Evolutionary conservation across 805 yeast genomes (phyloP), one percentile per base, ranked within the genome.

Genomic region (Yarrowia bubula): DNA sequence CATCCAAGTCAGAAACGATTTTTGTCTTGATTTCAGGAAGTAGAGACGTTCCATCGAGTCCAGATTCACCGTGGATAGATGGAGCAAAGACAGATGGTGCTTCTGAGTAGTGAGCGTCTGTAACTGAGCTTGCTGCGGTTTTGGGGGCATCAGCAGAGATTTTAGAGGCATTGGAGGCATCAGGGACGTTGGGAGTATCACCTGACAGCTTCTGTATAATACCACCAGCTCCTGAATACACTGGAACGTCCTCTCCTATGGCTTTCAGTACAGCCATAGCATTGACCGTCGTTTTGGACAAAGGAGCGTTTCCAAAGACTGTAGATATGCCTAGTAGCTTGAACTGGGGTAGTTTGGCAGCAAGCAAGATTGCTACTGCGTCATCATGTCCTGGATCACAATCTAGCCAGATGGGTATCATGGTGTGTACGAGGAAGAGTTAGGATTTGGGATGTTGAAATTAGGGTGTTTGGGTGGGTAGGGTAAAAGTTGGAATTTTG

Each of bases 331-430:
- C 96, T 3, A 85, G 69, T 9, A 89, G 74, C 14, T 83, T 74
- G 75, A 84, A 83, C 31, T 80, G 75, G 0, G 90, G 89, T 68
- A 85, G 82, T 71, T 81, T 83, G 8, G 84, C 77, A 0, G 90
- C 84, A 31, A 91, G 68, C 9, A 89, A 76, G 8, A 91, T 79
- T 4, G 95, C 96, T 50, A 89, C 81, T 1, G 89, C 87, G 71
- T 91, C 97, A 72, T 91, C 97, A 71, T 88, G 95, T 1, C 97
- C 96, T 0, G 96, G 96, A 72, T 91, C 97, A 74, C 97, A 91
- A 75, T 91, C 97, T 11, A 91, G 75, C 96, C 96, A 91, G 5
- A 91, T 71, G 0, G 96, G 96, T 18, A 86, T 82, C 61, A 55
- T 55, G 28, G 38, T 8, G 10, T 33, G 28, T 10, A 11, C 3